Conservation (phyloP, 2,329 filamentous ascomycete species). For the Pseudopithomyces maydicus region DNA sequence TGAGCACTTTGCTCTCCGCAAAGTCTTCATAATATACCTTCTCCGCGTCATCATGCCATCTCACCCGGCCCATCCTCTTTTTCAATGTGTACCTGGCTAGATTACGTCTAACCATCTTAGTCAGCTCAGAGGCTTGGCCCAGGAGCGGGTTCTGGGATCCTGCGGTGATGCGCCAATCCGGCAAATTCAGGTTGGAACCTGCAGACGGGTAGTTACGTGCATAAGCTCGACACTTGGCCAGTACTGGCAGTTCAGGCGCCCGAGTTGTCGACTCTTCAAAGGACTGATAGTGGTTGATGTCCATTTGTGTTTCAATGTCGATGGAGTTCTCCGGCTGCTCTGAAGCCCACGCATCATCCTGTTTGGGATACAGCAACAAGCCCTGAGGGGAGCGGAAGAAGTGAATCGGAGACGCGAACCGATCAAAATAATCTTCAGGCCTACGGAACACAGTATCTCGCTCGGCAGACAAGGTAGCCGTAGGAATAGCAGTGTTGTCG, state of each 20-base stretch:
- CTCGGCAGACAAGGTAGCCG: slow-evolving; percentile 34
- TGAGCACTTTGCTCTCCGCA: slow-evolving; percentile 25
- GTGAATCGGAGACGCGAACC: slow-evolving; percentile 56
- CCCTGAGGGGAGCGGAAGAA: slow-evolving; percentile 55
- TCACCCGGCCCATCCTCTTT: slow-evolving; percentile 23
- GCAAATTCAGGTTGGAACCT: slow-evolving; percentile 46
- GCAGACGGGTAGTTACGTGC: slow-evolving; percentile 51
- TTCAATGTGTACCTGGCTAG: slow-evolving; percentile 41
- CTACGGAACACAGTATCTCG: slow-evolving; percentile 49
- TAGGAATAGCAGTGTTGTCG: slow-evolving; percentile 33
- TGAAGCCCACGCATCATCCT: slow-evolving; percentile 33
- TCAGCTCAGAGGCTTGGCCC: slow-evolving; percentile 50
- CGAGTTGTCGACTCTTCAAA: slow-evolving; percentile 12
- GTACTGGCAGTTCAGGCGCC: slow-evolving; percentile 20
- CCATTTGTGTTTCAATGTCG: slow-evolving; percentile 38
- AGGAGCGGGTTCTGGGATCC: slow-evolving; percentile 45
- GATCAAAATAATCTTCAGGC: slow-evolving; percentile 53
- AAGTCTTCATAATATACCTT: slow-evolving; percentile 35
- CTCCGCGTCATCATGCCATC: slow-evolving; percentile 30
- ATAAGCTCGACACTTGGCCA: slow-evolving; percentile 39
- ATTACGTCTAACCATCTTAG: slow-evolving; percentile 46
- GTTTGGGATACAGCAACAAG: slow-evolving; percentile 28
- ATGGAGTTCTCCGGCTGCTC: slow-evolving; percentile 28
- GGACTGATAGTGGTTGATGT: slow-evolving; percentile 34
- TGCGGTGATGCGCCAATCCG: slow-evolving; percentile 47